phyloP scores from a whole-genome alignment of 1,139 yeast species.

The Candida tetrigidarum region DNA sequence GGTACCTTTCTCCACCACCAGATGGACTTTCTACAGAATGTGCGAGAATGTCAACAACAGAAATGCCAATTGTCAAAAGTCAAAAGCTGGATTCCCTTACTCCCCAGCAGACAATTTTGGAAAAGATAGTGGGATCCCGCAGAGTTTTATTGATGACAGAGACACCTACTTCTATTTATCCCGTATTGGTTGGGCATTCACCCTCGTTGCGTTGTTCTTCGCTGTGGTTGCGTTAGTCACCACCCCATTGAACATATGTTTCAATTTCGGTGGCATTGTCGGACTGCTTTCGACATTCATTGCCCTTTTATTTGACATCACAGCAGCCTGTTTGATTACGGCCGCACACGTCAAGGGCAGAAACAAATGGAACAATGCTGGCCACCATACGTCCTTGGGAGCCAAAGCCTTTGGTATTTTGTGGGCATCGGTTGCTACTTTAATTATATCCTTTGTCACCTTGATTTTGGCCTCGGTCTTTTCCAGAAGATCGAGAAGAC shows the following conservation, averaged over 20 bases:
- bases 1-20: slow-evolving; percentile 15
- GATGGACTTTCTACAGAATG: slow-evolving; percentile 75
- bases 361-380: slow-evolving; percentile 53
- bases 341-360: slow-evolving; percentile 69
- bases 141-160: slow-evolving; percentile 46
- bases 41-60: slow-evolving; percentile 55
- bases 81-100: slow-evolving; percentile 64
- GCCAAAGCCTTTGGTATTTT: slow-evolving; percentile 61
- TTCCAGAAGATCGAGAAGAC: slow-evolving; percentile 9
- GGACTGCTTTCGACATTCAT: slow-evolving; percentile 35
- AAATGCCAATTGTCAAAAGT: slow-evolving; percentile 47
- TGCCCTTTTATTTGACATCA: slow-evolving; percentile 55
- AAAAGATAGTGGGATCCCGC: slow-evolving; percentile 48
- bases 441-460: slow-evolving; percentile 16
- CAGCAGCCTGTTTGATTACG: slow-evolving; percentile 67
- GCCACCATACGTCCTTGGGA: slow-evolving; percentile 55
- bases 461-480: slow-evolving; percentile 11
- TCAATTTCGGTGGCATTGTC: slow-evolving; percentile 21
- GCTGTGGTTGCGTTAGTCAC: slow-evolving; percentile 49
- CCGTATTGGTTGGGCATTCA: slow-evolving; percentile 71
- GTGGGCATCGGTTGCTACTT: slow-evolving; percentile 43
- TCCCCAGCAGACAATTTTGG: slow-evolving; percentile 65
- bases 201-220: slow-evolving; percentile 61
- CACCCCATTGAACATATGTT: slow-evolving; percentile 20
- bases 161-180: slow-evolving; percentile 63